phyloP scores from a whole-genome alignment of 495 filamentous ascomycete genomes.

The Immersiella caudata region DNA sequence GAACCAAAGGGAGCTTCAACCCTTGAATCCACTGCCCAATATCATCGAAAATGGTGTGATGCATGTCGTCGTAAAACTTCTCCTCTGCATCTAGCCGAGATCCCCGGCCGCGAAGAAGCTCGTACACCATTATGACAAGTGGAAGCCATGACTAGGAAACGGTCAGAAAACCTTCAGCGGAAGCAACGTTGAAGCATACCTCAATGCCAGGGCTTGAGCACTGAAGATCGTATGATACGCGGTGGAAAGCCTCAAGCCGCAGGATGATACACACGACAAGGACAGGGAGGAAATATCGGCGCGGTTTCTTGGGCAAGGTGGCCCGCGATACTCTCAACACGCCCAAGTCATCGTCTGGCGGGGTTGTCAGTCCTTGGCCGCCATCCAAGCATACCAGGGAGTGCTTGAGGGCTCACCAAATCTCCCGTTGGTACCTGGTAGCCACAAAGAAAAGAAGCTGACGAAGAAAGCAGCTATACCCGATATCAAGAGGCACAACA shows the following conservation, averaged over 20 bases:
- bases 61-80: constrained; percentile 40
- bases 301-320: constrained; percentile 46
- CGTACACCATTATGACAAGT: constrained; percentile 41
- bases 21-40: constrained; percentile 40
- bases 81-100: constrained; percentile 17
- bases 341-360: constrained; percentile 44
- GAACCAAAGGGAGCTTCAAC: constrained; percentile 33
- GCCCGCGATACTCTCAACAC: constrained; percentile 33
- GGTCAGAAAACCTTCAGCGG: background rate
- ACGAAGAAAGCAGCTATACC: constrained; percentile 40
- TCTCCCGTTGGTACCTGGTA: constrained; percentile 49
- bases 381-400: background rate
- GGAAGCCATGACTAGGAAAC: constrained; percentile 42
- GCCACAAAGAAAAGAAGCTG: constrained; percentile 47
- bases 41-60: constrained; percentile 42
- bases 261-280: constrained; percentile 46
- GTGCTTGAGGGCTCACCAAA: constrained; percentile 40
- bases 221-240: constrained; percentile 41
- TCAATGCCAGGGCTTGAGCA: constrained; percentile 48
- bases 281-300: constrained; percentile 44
- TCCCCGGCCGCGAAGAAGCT: constrained; percentile 41
- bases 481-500: constrained; percentile 39
- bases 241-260: constrained; percentile 46
- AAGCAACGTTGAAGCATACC: constrained; percentile 27
- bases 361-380: background rate